phyloP scores from a whole-genome alignment of 495 filamentous ascomycete genomes.

The Xylaria acuta region DNA sequence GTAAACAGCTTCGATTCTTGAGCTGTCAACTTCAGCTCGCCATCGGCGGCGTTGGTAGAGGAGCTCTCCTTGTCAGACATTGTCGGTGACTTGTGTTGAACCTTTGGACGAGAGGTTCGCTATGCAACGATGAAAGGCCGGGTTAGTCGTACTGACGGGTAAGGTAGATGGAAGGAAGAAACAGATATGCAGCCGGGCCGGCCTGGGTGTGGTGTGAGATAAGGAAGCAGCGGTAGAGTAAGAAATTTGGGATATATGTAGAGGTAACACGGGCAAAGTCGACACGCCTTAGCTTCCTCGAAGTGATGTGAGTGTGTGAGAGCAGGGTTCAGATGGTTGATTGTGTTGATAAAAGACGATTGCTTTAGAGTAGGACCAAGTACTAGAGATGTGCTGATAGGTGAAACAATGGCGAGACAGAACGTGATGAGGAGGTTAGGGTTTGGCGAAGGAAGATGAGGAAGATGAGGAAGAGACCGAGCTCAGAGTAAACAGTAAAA shows the following conservation, averaged over 20 bases:
- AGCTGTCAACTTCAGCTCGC: background rate
- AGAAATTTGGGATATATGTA: background rate
- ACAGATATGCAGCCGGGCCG: background rate
- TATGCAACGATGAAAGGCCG: background rate
- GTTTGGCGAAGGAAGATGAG: background rate
- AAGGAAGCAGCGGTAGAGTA: background rate
- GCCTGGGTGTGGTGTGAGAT: background rate
- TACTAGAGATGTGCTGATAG: background rate
- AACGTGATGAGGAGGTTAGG: background rate
- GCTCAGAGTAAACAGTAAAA: background rate
- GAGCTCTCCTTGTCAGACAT: constrained; percentile 2
- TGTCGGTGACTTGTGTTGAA: background rate
- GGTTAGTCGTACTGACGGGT: background rate
- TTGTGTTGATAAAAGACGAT: background rate
- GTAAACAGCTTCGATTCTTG: constrained; percentile 32
- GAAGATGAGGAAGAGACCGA: background rate
- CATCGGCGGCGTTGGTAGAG: constrained; percentile 6
- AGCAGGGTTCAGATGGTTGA: background rate
- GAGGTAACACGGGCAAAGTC: background rate
- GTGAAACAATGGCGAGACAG: background rate
- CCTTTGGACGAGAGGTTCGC: background rate
- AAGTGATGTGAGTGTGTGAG: background rate
- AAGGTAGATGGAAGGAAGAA: background rate
- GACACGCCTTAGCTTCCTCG: background rate
- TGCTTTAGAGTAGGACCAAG: background rate